Evolutionary conservation across 345 rosid genomes (phyloP).

Genomic region (Acer saccharum): DNA sequence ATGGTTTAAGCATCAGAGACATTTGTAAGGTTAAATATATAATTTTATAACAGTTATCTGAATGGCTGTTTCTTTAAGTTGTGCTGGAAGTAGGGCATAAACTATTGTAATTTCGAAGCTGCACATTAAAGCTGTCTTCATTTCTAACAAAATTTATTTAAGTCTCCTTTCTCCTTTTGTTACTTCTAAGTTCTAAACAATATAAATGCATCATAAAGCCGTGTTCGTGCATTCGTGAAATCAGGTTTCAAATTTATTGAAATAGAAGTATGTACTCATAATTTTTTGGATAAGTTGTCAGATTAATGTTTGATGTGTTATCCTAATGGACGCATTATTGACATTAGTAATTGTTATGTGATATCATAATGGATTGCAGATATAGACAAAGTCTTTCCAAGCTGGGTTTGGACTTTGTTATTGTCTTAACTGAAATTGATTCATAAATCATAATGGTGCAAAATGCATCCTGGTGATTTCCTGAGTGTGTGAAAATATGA

Average conservation of each 20-base stretch:
- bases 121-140: background rate
- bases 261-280: no score
- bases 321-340: no score
- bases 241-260: no score
- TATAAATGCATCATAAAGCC: no score
- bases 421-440: background rate
- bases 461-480: background rate
- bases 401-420: background rate
- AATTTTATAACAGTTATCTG: background rate
- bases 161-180: background rate
- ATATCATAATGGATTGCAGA: background rate
- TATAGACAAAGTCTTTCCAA: background rate
- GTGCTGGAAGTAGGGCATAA: background rate
- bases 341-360: no score
- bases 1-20: slow-evolving; percentile 1
- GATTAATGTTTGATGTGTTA: no score
- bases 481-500: background rate
- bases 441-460: background rate
- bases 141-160: no score
- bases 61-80: background rate
- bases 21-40: background rate
- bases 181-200: no score
- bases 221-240: no score
- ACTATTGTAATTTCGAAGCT: background rate
- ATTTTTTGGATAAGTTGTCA: no score